These are phyloP conservation scores for Cryptococcus depauperatus DNA, from an alignment of 1,284 basidiomycete species.

Conservation along the genomic window DNA sequence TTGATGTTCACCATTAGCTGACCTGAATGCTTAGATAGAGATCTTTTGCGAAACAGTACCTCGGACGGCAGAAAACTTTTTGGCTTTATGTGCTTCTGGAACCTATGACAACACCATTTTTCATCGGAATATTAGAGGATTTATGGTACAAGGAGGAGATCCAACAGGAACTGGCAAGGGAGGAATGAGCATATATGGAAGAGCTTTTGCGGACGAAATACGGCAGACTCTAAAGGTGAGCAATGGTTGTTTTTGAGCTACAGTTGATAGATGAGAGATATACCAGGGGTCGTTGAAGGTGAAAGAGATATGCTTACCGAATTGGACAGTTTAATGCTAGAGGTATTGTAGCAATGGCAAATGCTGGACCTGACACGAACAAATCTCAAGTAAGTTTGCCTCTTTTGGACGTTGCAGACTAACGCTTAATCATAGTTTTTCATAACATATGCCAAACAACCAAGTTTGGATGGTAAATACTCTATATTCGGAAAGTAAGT, in stretches of 20 bases:
- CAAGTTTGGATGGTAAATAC: conserved; percentile 88
- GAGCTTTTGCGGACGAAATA: conserved; percentile 80
- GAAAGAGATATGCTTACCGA: background rate
- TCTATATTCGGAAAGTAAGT: conserved; percentile 72
- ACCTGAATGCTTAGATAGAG: conserved; percentile 65
- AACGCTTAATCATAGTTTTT: conserved; percentile 61
- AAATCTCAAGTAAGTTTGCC: conserved; percentile 55
- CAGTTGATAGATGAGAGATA: too few species aligned
- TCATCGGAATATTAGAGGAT: conserved; percentile 86
- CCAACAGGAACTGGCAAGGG: conserved; percentile 58
- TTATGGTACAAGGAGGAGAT: conserved; percentile 91
- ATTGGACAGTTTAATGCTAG: conserved; percentile 75
- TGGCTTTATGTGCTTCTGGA: conserved; percentile 82
- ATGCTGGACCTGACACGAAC: conserved; percentile 85
- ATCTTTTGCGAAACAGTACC: conserved; percentile 95
- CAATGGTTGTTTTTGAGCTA: too few species aligned
- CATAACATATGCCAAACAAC: conserved; percentile 83
- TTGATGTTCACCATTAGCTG: too few species aligned
- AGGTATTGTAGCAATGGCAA: conserved; percentile 94
- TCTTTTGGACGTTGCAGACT: background rate
- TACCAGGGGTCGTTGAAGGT: background rate
- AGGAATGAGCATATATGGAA: conserved; percentile 54
- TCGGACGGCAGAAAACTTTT: conserved; percentile 91
- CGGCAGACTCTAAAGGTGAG: conserved; percentile 80
- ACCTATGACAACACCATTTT: conserved; percentile 82